These are phyloP conservation scores for Ceratocystis cubensis DNA, from an alignment of 2,329 filamentous ascomycete genomes.

Conservation along the genomic window DNA sequence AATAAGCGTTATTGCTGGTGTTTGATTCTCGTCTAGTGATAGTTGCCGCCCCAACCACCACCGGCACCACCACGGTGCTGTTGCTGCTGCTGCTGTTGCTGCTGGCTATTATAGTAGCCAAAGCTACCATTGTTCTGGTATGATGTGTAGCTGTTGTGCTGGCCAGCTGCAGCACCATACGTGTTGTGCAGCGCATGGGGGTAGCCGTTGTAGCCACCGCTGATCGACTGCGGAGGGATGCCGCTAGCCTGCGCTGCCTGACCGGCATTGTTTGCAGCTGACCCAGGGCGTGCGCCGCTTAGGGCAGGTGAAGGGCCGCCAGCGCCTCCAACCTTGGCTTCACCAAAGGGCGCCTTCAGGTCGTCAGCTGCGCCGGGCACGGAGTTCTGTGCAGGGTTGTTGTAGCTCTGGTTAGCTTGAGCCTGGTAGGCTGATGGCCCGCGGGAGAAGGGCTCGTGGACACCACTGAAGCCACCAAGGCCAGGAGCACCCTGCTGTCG, in stretches of 20 bases:
- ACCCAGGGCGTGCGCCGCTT: conserved; percentile 44
- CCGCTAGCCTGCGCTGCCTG: conserved; percentile 37
- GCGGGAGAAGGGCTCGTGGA: conserved; percentile 44
- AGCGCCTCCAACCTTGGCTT: conserved; percentile 35
- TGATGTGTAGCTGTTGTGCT: conserved; percentile 44
- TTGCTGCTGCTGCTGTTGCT: conserved; percentile 29
- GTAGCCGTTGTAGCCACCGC: conserved; percentile 41
- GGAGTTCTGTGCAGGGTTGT: conserved; percentile 37
- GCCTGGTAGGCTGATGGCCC: conserved; percentile 42
- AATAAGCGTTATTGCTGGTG: background rate
- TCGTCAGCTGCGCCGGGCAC: conserved; percentile 37
- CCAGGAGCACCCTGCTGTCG: conserved; percentile 39
- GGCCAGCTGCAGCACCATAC: conserved; percentile 39
- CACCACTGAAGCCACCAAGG: conserved; percentile 33
- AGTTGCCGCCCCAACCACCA: conserved; percentile 49
- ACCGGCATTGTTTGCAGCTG: conserved; percentile 40
- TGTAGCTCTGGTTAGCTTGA: conserved; percentile 42
- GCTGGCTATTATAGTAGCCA: conserved; percentile 35
- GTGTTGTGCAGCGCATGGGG: conserved; percentile 42
- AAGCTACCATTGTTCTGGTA: conserved; percentile 36
- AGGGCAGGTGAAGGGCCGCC: conserved; percentile 46
- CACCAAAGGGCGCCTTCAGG: conserved; percentile 45
- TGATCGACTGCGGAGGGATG: conserved; percentile 44
- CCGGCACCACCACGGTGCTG: conserved; percentile 25
- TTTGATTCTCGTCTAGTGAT: conserved; percentile 31